Base-by-base conservation (phyloP, 2,329 filamentous ascomycete species). In the Alternaria metachromatica region DNA sequence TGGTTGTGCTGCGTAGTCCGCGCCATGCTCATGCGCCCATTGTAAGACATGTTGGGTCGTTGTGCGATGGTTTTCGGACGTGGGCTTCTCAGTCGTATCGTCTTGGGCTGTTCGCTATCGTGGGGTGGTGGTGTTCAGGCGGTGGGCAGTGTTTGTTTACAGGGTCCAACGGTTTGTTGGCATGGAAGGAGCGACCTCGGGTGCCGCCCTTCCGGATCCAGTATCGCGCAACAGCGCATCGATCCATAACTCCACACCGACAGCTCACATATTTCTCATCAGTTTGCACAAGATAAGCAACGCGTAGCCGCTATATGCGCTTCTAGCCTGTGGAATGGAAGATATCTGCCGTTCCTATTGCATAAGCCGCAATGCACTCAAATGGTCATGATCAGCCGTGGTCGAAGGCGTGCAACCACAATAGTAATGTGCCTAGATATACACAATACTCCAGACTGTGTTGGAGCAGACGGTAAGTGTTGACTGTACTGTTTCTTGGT, bases 21-120 rank as follows among this genome's bases (percentile, higher is more conserved):
- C 70, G 82, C 84, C 74, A 82, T 84, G 72, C 84, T 85, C 82
- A 85, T 84, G 69, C 84, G 82, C 60, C 80, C 80, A 65, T 84
- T 84, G 75, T 81, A 84, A 62, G 83, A 82, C 83, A 85, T 85
- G 45, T 49, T 74, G 67, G 10, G 21, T 49, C 45, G 33, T 21
- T 44, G 30, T 20, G 44, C 26, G 49, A 50, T 30, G 4, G 6
- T 12, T n/a, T n/a, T 44, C 13, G 26, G 44, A 25, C 53, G 18
- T 25, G 51, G 5, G n/a, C 28, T 12, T 30, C 12, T 43, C 21
- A 15, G 21, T 59, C 37, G 55, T 33, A 44, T 13, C n/a, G 37
- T 28, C 28, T 33, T 28, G 43, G 30, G 25, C 33, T 56, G 28
- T 25, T 58, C 33, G 23, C n/a, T 53, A 51, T 41, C 44, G 59